Evolutionary conservation across 441 rosid genomes (phyloP), one percentile per base, ranked within the genome.

Genomic region (Corymbia calophylla): DNA sequence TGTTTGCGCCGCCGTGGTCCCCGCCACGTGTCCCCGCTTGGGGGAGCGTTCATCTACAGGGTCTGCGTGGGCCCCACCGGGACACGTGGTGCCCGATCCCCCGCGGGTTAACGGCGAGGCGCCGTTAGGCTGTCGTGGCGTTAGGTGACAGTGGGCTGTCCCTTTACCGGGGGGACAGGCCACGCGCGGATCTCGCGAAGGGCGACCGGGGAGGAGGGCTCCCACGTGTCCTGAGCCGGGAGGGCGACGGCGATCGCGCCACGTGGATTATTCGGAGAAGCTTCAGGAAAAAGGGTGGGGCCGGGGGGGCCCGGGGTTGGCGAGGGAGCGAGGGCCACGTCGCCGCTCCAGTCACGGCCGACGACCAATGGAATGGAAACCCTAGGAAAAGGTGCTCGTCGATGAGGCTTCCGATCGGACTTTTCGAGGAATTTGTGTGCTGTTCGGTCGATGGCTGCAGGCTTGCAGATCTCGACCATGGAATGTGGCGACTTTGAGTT

Each of bases 111-210:
- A 85, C 89, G 87, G 89, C 29, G 73, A 81, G 44, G 21, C 53
- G 93, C 89, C 88, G 93, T 92, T 92, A 90, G 68, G 51, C 87
- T 94, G 95, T 93, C 94, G 92, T 92, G 94, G 92, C 89, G 90
- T 89, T 90, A 87, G 94, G 94, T 92, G 87, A 91, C 93, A 92
- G 87, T 87, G n/a, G 31, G 77, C 87, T 90, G 88, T 54, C 86
- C 86, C 70, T 64, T 47, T 23, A 70, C 27, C 9, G 51, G 84
- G 49, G 39, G 19, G 27, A 31, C 70, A 82, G 88, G 91, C 91
- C 95, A 92, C 88, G 77, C 90, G 89, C 88, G 86, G 92, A 92
- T 94, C 94, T 93, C 55, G 86, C 35, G 92, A 91, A 47, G 92
- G 92, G 89, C 21, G 91, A 91, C 91, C 88, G 53, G 16, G 53